phyloP scores from a whole-genome alignment of 305 asterid species.

The Stenogyne calaminthoides region DNA sequence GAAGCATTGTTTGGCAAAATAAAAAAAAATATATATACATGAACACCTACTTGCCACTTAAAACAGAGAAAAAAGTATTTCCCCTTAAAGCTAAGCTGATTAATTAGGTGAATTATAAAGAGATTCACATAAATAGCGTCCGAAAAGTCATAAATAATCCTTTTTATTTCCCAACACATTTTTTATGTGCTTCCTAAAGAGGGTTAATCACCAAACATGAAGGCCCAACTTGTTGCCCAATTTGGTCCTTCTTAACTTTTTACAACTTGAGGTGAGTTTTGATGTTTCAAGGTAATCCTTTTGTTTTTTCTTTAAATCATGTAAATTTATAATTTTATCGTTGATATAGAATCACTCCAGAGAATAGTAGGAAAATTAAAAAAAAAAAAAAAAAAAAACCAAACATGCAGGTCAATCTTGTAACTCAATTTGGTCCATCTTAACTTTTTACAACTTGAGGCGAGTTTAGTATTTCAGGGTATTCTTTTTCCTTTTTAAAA shows the following conservation, averaged over 20 bases:
- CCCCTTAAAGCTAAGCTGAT: constrained; percentile 13
- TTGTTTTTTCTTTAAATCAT: not conserved
- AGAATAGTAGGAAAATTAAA: no score
- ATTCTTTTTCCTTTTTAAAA: not conserved
- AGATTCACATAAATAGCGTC: not conserved
- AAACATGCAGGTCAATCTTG: constrained; percentile 17
- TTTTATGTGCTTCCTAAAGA: constrained; percentile 36
- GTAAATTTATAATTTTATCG: not conserved
- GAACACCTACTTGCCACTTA: constrained; percentile 24
- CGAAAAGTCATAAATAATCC: constrained; percentile 21
- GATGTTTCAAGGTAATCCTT: not conserved
- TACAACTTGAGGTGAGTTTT: constrained; percentile 7
- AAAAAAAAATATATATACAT: not conserved
- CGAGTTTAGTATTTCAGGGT: not conserved
- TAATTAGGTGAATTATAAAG: constrained; percentile 24
- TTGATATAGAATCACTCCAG: no score
- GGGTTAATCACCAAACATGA: constrained; percentile 25
- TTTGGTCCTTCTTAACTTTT: not conserved
- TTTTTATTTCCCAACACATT: constrained; percentile 38
- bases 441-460: constrained; percentile 5
- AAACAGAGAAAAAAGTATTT: not conserved
- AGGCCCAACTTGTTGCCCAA: constrained; percentile 21
- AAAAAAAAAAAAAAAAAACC: not conserved
- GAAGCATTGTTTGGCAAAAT: constrained; percentile 32
- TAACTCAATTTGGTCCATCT: constrained; percentile 6